A percentile compares a stretch with the other conserved stretches of the same genome.
Conservation (phyloP, 2,329 filamentous ascomycete genomes). For the Aspergillus ustus region DNA sequence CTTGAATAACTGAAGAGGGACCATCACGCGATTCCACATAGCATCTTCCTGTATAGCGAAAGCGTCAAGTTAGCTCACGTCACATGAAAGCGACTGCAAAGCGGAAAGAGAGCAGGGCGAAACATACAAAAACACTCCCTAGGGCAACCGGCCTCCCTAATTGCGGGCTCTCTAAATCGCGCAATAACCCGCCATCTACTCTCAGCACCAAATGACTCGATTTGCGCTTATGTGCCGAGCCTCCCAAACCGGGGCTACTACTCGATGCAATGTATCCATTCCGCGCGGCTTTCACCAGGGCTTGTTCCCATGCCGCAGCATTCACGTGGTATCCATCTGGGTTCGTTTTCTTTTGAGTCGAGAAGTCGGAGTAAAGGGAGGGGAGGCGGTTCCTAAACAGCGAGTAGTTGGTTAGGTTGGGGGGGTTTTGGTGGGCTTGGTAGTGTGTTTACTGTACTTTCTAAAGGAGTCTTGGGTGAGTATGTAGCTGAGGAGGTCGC, state of each 20-base stretch:
- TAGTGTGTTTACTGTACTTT: conserved; percentile 51
- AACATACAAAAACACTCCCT: conserved; percentile 69
- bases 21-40: conserved; percentile 68
- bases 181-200: conserved; percentile 66
- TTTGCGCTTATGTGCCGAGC: conserved; percentile 19
- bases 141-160: conserved; percentile 82
- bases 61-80: neutral
- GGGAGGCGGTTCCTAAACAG: conserved; percentile 71
- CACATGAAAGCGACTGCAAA: neutral
- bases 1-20: conserved; percentile 73
- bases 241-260: conserved; percentile 21
- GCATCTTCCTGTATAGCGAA: conserved; percentile 63
- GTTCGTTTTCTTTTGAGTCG: conserved; percentile 73
- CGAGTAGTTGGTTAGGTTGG: neutral
- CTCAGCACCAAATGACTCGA: conserved; percentile 57
- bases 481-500: conserved; percentile 71
- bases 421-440: neutral
- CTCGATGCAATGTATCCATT: conserved; percentile 61
- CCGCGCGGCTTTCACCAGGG: conserved; percentile 69
- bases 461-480: conserved; percentile 63
- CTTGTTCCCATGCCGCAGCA: conserved; percentile 76
- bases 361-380: conserved; percentile 88
- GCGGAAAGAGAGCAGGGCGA: conserved; percentile 1
- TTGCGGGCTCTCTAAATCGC: conserved; percentile 73
- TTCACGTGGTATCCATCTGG: conserved; percentile 86